Base-by-base conservation (phyloP, 2,329 filamentous ascomycete species). In the Neonectria hederae region DNA sequence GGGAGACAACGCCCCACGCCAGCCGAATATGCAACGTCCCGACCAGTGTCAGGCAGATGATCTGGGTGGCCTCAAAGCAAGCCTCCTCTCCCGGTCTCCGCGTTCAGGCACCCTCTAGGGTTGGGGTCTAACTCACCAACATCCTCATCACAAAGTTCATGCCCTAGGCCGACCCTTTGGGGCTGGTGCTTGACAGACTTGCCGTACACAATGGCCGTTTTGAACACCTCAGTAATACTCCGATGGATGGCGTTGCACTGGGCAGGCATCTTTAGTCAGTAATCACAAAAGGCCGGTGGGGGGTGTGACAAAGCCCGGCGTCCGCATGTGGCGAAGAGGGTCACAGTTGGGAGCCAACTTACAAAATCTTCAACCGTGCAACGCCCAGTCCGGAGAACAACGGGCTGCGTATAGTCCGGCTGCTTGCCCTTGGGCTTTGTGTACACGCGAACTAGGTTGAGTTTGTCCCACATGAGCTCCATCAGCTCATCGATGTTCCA, bases 171-270 rank as follows among this genome's bases (percentile, higher is more conserved):
- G 67, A 98, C 96, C 75, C 94, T 89, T 82, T 99, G 96, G 69
- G 96, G 96, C 82, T 98, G 96, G 83, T 99, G 96, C 86, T 98
- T 98, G 72, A 98, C 95, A 60, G 94, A 97, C 79, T 95, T 96
- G 72, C 96, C 96, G 80, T 98, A 99, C 45, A 99, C 96, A 76
- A 99, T 91, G 59, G 96, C 96, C 66, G 90, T 89, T 81, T 95
- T 97, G 86, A 99, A 99, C 73, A 97, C 91, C 74, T 99, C 96
- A 61, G 96, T 87, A 77, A 99, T 98, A 61, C 89, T 97, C 78
- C 96, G 93, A 82, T 99, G 96, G 78, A 99, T 99, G 71, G 93
- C 88, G 82, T 97, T 97, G 82, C 96, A 99, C 94, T 97, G 76
- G 53, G 46, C 59, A 62, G 19, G 54, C 51, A 83, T 76, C 83